Percentiles rank a stretch among this genome's conserved stretches.
Conservation (phyloP, 2,329 filamentous ascomycete species). For the Colletotrichum australisinense region DNA sequence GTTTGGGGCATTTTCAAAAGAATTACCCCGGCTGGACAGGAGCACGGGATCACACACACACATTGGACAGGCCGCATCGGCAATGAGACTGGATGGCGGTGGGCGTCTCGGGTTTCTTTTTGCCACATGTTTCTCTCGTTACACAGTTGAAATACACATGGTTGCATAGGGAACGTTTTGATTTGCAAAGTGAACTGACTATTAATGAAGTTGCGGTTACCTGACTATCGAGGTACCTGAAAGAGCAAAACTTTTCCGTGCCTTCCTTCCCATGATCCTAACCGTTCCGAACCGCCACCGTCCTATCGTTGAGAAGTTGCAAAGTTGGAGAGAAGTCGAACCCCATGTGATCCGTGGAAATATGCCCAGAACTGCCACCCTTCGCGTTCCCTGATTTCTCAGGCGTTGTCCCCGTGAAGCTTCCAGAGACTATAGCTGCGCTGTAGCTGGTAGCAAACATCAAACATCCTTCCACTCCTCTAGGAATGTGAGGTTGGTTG, state of each 20-base stretch:
- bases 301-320: no score
- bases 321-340: no score
- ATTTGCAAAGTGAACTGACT: not conserved
- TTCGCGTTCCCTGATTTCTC: no score
- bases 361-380: not conserved
- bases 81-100: slow-evolving; percentile 24
- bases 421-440: slow-evolving; percentile 14
- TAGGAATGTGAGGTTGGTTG: not conserved
- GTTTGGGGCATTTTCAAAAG: slow-evolving; percentile 22
- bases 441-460: slow-evolving; percentile 18
- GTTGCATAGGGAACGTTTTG: not conserved
- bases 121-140: slow-evolving; percentile 27
- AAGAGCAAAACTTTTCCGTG: not conserved
- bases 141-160: slow-evolving; percentile 26
- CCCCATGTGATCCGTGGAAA: no score
- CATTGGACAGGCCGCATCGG: slow-evolving; percentile 22
- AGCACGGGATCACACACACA: slow-evolving; percentile 4
- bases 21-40: slow-evolving; percentile 22
- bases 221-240: not conserved
- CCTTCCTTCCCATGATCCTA: not conserved
- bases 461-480: slow-evolving; percentile 13
- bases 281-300: not conserved
- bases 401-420: slow-evolving; percentile 6
- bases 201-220: not conserved
- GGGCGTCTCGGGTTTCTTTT: slow-evolving; percentile 31